These are phyloP conservation scores for Sporothrix brunneoviolacea DNA, from an alignment of 2,329 filamentous ascomycete genomes.

Conservation along the genomic window DNA sequence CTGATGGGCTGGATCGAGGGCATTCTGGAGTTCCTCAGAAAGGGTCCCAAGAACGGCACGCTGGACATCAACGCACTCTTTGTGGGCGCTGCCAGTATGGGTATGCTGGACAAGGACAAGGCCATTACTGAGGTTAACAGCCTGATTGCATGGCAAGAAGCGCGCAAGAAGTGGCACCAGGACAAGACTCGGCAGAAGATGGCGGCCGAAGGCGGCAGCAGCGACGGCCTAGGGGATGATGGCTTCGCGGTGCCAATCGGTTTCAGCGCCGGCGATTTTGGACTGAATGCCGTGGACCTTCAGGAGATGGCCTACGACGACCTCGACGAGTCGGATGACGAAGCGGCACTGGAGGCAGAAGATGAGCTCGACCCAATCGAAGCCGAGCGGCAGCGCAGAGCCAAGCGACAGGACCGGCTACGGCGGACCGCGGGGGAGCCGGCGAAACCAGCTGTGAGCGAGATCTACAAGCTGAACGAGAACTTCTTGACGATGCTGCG, in stretches of 20 bases:
- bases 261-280: slow-evolving; percentile 83
- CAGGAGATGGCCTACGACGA: slow-evolving; percentile 80
- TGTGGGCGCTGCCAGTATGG: slow-evolving; percentile 64
- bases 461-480: slow-evolving; percentile 73
- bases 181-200: slow-evolving; percentile 99
- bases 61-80: slow-evolving; percentile 94
- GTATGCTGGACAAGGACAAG: slow-evolving; percentile 61
- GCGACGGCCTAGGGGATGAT: slow-evolving; percentile 20
- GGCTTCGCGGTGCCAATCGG: slow-evolving; percentile 43
- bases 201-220: slow-evolving; percentile 69
- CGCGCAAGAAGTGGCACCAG: slow-evolving; percentile 94
- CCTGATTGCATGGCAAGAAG: slow-evolving; percentile 89
- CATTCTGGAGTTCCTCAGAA: slow-evolving; percentile 85
- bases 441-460: slow-evolving; percentile 67
- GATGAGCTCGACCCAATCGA: slow-evolving; percentile 83
- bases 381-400: slow-evolving; percentile 71
- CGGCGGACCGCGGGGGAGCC: slow-evolving; percentile 78
- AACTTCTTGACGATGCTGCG: slow-evolving; percentile 78
- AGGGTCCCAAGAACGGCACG: slow-evolving; percentile 77
- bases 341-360: slow-evolving; percentile 62
- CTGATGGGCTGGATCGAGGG: slow-evolving; percentile 97
- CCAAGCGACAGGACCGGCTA: slow-evolving; percentile 72
- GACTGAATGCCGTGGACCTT: slow-evolving; percentile 77
- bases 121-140: slow-evolving; percentile 75
- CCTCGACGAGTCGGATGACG: slow-evolving; percentile 52